Conservation (phyloP, 208 protist genomes). For the Endotrypanum monterogeii region DNA sequence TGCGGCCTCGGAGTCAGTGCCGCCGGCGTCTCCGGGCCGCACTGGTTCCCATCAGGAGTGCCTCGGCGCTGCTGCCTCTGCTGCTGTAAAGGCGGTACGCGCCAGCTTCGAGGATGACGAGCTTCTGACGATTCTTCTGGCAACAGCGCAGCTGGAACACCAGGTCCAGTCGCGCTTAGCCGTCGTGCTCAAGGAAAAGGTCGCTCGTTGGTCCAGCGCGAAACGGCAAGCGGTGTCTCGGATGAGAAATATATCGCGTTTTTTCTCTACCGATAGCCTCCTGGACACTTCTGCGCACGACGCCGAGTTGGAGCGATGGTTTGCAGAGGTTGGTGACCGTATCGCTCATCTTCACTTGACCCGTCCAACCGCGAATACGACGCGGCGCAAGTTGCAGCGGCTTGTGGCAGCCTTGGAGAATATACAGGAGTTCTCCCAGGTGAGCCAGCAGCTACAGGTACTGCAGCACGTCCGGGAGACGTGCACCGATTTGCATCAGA, state of each 20-base stretch:
- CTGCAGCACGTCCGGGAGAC: constrained; percentile 94
- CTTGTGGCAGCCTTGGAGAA: constrained; percentile 96
- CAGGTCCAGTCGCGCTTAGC: constrained; percentile 89
- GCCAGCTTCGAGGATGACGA: constrained; percentile 47
- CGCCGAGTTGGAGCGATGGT: constrained; percentile 94
- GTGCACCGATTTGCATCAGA: constrained; percentile 82
- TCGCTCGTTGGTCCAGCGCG: constrained; percentile 85
- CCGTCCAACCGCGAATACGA: constrained; percentile 65
- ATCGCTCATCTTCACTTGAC: constrained; percentile 43
- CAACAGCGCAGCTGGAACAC: constrained; percentile 96
- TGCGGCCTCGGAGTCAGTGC: background rate
- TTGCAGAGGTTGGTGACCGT: constrained; percentile 83
- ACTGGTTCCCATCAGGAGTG: constrained; percentile 21
- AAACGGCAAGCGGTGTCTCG: constrained; percentile 59
- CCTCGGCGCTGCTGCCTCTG: constrained; percentile 2
- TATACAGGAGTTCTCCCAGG: constrained; percentile 96
- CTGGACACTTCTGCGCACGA: constrained; percentile 74
- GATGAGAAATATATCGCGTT: constrained; percentile 84
- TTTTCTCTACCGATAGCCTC: constrained; percentile 92
- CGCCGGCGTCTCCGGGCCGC: background rate
- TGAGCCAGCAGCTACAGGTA: constrained; percentile 88
- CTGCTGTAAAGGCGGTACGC: constrained; percentile 39
- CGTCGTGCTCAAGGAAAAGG: constrained; percentile 87
- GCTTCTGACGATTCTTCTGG: constrained; percentile 92
- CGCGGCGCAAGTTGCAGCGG: constrained; percentile 96